Percentiles rank a stretch among this genome's conserved stretches.
These are phyloP conservation scores for Sporothrix brunneoviolacea DNA, from an alignment of 2,329 filamentous ascomycete species.

Conservation along the genomic window DNA sequence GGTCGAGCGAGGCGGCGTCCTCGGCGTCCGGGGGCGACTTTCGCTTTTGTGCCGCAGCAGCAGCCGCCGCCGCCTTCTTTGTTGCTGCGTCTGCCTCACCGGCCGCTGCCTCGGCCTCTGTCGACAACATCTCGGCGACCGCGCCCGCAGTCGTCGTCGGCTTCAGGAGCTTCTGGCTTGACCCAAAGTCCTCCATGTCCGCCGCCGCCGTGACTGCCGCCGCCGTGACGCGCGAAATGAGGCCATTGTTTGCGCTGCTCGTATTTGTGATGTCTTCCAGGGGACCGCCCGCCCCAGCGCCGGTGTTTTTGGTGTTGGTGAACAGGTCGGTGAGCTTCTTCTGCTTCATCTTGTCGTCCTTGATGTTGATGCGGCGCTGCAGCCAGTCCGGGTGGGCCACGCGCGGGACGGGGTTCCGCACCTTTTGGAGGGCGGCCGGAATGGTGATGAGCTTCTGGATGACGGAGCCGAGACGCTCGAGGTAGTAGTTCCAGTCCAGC, in stretches of 20 bases:
- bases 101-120: not conserved
- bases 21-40: conserved; percentile 61
- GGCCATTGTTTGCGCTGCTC: conserved; percentile 25
- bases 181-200: conserved; percentile 77
- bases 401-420: conserved; percentile 87
- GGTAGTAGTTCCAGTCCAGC: conserved; percentile 96
- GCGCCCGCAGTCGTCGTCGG: conserved; percentile 51
- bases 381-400: conserved; percentile 96
- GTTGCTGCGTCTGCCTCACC: not conserved
- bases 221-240: conserved; percentile 34
- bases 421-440: conserved; percentile 88
- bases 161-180: conserved; percentile 52
- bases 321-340: conserved; percentile 98
- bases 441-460: conserved; percentile 99
- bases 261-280: conserved; percentile 67
- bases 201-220: conserved; percentile 22
- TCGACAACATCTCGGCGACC: conserved; percentile 34
- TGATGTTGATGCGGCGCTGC: conserved; percentile 84
- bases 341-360: conserved; percentile 97
- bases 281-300: conserved; percentile 38
- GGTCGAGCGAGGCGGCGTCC: conserved; percentile 53
- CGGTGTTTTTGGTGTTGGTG: conserved; percentile 36
- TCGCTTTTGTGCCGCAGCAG: conserved; percentile 53
- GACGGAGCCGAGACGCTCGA: conserved; percentile 90
- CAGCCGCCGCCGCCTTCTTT: not conserved